Base-by-base conservation (phyloP, 352 stramenopile genomes). In the Thalassiosira livingstoniorum region DNA sequence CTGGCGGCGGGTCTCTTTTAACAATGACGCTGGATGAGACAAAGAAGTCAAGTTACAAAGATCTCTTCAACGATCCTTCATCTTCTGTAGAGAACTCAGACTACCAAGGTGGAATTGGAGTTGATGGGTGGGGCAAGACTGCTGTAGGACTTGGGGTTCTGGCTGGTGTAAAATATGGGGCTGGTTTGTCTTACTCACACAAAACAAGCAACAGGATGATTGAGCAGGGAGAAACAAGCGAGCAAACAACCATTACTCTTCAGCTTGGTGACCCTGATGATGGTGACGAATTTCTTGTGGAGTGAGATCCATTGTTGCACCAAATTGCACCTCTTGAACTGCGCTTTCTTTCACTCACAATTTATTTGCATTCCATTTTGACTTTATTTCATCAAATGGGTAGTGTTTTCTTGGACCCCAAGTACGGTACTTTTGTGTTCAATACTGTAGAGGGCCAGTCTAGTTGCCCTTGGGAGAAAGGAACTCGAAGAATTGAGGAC, bases 381-480 rank as follows among this genome's bases (percentile, higher is more conserved):
- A 18, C 18, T 18, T 51, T 51, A 18, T 51, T 51, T 18, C 42
- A 51, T 18, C n/a, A n/a, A n/a, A n/a, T n/a, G n/a, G n/a, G 10
- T 23, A 53, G 13, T 11, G 51, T 67, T 23, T 67, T 25, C 51
- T 4, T n/a, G 15, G 27, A 54, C 29, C 35, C 10, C 21, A 54
- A 34, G 10, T 54, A 57, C 35, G 11, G 10, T 23, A 61, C 63
- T n/a, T 60, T 43, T 60, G 63, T 67, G 11, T 67, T 51, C 23
- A 13, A 67, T 11, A 42, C 60, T 27, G 18, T 51, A 11, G 18
- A 43, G 18, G 60, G 18, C 10, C 63, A 37, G 60, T 71, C 63
- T 10, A 71, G 60, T 21, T 71, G 63, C 37, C 63, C 63, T 10
- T 18, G 60, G 10, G 63, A 71, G 23, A 32, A 39, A 39, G 63